Base-by-base conservation (phyloP, 2,329 filamentous ascomycete species). In the Fonsecaea pedrosoi region DNA sequence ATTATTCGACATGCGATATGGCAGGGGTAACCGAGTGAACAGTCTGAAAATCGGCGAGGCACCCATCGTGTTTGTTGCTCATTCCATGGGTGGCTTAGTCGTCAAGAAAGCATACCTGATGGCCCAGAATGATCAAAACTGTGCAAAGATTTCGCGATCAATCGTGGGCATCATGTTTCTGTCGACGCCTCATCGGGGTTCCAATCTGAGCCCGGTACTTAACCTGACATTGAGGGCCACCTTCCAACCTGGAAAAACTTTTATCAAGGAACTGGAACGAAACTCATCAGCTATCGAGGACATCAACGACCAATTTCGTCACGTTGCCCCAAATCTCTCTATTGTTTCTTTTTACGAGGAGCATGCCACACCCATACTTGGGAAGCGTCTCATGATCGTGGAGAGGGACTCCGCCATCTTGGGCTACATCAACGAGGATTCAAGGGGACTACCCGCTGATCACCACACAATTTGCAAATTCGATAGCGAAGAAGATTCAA, bases 311-410 rank as follows among this genome's bases (percentile, higher is more conserved):
- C 71, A 77, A 35, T 85, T 84, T 67, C 78, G 79, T 0, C 77
- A 82, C 56, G 71, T 78, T 65, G 76, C 77, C 0, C 68, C 73
- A 3, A 72, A 74, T 18, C 66, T 83, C 1, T 69, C 75, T 1
- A 72, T 84, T 4, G 76, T 77, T 71, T 84, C 82, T 0, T 84
- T 84, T 69, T 83, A 82, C 69, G 83, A 84, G 67, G 82, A 79
- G 18, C 72, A 74, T 6, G 70, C 15, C n/a, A 67, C 65, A 8
- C 9, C 12, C 7, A 30, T 67, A 18, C 30, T 13, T 1, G 34
- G 32, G 3, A 34, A 18, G 6, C 12, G 10, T 48, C 9, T 56
- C n/a, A 38, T 59, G 55, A 62, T 67, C 45, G 59, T 83, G 2
- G 74, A 79, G 10, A 78, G 77, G 13, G 78, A 82, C 4, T 82